These are phyloP conservation scores for Linderniella brevidens DNA, from an alignment of 257 asterid species.

Conservation along the genomic window DNA sequence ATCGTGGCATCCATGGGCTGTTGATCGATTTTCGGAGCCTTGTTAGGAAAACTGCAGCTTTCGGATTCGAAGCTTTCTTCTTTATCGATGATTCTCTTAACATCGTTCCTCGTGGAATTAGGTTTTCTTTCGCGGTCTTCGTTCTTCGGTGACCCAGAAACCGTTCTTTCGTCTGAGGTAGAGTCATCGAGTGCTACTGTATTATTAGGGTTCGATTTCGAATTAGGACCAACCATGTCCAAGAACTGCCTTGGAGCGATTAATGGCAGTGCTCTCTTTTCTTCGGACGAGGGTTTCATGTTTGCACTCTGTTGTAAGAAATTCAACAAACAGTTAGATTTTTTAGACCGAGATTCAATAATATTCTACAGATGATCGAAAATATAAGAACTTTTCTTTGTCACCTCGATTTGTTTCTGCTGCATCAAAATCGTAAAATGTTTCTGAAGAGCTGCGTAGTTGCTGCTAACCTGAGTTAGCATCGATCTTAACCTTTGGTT, in stretches of 20 bases:
- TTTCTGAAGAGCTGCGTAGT: constrained; percentile 41
- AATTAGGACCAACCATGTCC: constrained; percentile 49
- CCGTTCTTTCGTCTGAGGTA: constrained; percentile 12
- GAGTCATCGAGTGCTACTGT: constrained; percentile 14
- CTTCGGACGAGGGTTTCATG: constrained; percentile 18
- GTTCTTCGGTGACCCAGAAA: not conserved
- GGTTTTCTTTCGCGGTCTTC: no score
- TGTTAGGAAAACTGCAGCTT: constrained; percentile 23
- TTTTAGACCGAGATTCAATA: no score
- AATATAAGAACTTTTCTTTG: no score
- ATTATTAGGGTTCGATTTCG: constrained; percentile 36
- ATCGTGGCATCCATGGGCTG: constrained; percentile 92
- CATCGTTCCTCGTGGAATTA: no score
- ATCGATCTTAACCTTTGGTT: constrained; percentile 34
- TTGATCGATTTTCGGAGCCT: constrained; percentile 35
- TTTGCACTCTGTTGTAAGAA: constrained; percentile 5
- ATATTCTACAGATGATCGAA: no score
- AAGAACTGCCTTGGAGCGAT: constrained; percentile 66
- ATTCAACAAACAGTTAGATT: no score
- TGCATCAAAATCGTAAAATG: constrained; percentile 40
- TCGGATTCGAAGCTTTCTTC: not conserved
- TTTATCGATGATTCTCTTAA: no score
- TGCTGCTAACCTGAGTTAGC: constrained; percentile 29
- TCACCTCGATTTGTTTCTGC: no score
- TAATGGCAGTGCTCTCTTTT: constrained; percentile 14